Evolutionary conservation across 148 eudicot genomes (phyloP), one percentile per base, ranked within the genome.

Genomic region (Persicaria tinctoria): DNA sequence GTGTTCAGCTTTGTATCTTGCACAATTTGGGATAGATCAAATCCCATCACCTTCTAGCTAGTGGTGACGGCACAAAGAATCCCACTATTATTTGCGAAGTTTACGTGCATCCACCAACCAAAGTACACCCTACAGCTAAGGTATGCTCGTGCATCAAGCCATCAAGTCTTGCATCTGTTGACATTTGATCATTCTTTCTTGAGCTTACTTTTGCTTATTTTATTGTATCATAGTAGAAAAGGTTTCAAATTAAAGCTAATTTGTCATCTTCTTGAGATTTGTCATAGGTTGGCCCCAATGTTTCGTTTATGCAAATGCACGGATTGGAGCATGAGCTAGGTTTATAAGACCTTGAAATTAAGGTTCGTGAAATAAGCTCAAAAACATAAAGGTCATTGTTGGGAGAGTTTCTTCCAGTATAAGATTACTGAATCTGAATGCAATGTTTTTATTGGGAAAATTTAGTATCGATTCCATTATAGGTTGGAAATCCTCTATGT

Each of bases 261-360:
- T 53, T 23, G 57, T 2, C 57, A 53, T 73, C n/a, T 48, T 72
- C 69, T 6, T 69, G 68, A 50, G 68, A 50, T 54, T 12, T 74
- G 77, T 77, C 74, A 69, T 84, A 87, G 93, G 85, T 89, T 50
- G 93, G 93, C 78, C 93, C 93, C 51, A 87, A 89, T 78, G 93
- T 89, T 46, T 89, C 93, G 75, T 89, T 64, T 87, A 90, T 74
- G 93, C 93, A 46, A 89, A 89, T 79, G 93, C 89, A 50, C 93
- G 86, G 45, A 78, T 89, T 18, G 90, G 89, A 79, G 84, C 93
- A 51, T 90, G 90, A 78, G 93, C 83, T 50, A 84, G 93, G 78
- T 86, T 89, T 32, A 79, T 85, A 51, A 82, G 81, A 75, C 63
- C 89, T 87, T 77, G 93, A 89, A 76, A 85, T 89, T 78, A 87